A percentile compares a stretch with the other conserved stretches of the same genome.
Conservation (phyloP, 805 yeast species). For the Schwanniomyces occidentalis region DNA sequence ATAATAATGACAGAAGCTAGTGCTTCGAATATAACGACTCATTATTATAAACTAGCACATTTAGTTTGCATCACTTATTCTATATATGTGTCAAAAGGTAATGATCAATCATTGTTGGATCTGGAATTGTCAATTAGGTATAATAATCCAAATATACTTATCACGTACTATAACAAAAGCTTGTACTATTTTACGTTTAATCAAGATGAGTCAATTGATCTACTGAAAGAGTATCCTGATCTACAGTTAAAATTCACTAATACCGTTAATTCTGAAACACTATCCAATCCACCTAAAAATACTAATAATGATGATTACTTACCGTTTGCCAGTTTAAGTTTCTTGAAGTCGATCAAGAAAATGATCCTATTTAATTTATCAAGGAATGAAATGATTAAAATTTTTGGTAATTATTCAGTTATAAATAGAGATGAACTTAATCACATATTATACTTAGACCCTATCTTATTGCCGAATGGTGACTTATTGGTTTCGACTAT, state of each 20-base stretch:
- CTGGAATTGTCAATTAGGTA: constrained; percentile 38
- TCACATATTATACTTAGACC: constrained; percentile 33
- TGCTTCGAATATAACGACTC: constrained; percentile 34
- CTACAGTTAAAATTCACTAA: constrained; percentile 23
- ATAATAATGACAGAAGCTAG: constrained; percentile 12
- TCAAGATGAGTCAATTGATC: constrained; percentile 13
- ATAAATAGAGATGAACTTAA: constrained; percentile 12
- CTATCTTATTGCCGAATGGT: constrained; percentile 38
- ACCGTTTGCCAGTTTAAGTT: constrained; percentile 35
- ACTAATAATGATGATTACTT: constrained; percentile 15
- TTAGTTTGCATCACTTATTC: constrained; percentile 28
- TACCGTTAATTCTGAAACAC: constrained; percentile 21
- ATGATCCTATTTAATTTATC: constrained; percentile 35
- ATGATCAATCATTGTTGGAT: constrained; percentile 42
- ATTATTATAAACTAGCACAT: constrained; percentile 43
- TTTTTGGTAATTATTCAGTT: constrained; percentile 42
- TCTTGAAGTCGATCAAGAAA: constrained; percentile 42
- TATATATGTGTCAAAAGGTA: constrained; percentile 27
- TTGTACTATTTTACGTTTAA: constrained; percentile 36
- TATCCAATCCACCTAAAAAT: constrained; percentile 32
- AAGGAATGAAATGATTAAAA: constrained; percentile 18
- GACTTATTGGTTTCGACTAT: constrained; percentile 36
- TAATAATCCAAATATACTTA: constrained; percentile 35
- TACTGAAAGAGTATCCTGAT: constrained; percentile 22
- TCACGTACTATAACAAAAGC: constrained; percentile 43